Evolutionary conservation across 176 grass and related monocot species (phyloP).

Genomic region (Avena insularis): DNA sequence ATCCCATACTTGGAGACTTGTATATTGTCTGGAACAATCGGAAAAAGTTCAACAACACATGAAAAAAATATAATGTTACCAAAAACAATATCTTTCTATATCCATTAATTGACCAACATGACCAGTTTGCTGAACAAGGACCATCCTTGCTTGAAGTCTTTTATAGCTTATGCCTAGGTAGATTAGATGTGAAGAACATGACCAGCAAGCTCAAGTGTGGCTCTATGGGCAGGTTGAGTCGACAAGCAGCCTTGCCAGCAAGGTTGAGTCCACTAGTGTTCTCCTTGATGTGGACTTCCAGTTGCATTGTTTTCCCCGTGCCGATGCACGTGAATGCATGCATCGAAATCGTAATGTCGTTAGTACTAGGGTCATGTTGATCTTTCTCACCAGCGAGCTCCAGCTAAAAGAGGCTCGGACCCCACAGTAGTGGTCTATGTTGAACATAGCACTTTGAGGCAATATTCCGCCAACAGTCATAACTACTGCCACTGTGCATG

Average conservation of each 20-base stretch:
- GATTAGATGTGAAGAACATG: constrained; percentile 13
- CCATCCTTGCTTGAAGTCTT: constrained; percentile 5
- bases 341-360: not conserved
- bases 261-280: not conserved
- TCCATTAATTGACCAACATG: not conserved
- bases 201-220: not conserved
- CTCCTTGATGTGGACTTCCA: not conserved
- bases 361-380: constrained; percentile 6
- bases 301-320: not conserved
- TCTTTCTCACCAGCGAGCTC: constrained; percentile 9
- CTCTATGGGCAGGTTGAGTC: not conserved
- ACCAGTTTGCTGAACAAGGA: not conserved
- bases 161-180: not conserved
- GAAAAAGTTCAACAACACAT: not conserved
- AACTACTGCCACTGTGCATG: not conserved
- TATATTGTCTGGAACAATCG: not conserved
- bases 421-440: not conserved
- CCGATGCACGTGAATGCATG: constrained; percentile 7
- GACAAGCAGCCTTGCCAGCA: not conserved
- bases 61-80: not conserved
- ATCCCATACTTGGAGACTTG: not conserved
- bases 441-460: not conserved
- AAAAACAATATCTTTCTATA: constrained; percentile 10
- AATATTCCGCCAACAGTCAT: not conserved
- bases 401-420: not conserved